phyloP scores from a whole-genome alignment of 257 asterid genomes.

The Henckelia pumila region DNA sequence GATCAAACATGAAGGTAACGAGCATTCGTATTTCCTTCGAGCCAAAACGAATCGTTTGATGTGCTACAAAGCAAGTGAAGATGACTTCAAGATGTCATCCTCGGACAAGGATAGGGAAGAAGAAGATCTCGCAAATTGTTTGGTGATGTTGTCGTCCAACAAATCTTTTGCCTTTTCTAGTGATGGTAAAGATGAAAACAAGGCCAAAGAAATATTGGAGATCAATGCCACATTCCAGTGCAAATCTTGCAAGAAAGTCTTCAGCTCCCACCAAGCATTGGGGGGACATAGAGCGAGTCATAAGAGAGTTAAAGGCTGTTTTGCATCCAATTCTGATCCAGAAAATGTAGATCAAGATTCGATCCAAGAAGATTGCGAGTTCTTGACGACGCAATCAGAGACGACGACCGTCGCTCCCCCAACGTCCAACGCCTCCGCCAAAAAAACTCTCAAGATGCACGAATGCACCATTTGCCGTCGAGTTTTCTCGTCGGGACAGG shows the following conservation, averaged over 20 bases:
- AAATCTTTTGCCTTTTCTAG: constrained; percentile 29
- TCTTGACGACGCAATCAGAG: constrained; percentile 20
- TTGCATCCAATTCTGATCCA: constrained; percentile 46
- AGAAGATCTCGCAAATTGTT: constrained; percentile 73
- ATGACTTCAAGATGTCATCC: constrained; percentile 15
- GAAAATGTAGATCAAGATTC: constrained; percentile 30
- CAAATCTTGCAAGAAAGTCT: constrained; percentile 71
- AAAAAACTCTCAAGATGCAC: constrained; percentile 49
- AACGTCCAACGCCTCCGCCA: constrained; percentile 1
- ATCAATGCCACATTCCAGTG: constrained; percentile 63
- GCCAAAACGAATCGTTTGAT: constrained; percentile 37
- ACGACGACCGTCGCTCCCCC: neutral
- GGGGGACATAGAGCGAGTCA: constrained; percentile 98
- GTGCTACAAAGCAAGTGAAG: constrained; percentile 25
- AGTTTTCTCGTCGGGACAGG: constrained; percentile 78
- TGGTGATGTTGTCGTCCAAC: constrained; percentile 68
- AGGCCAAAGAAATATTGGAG: constrained; percentile 42
- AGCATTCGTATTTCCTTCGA: constrained; percentile 61
- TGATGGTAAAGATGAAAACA: constrained; percentile 21
- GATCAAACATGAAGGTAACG: constrained; percentile 26
- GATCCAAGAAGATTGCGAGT: constrained; percentile 26
- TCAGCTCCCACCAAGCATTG: constrained; percentile 86
- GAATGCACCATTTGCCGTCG: constrained; percentile 76
- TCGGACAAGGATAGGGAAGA: constrained; percentile 46
- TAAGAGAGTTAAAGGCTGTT: constrained; percentile 89